Percentiles rank a stretch among this genome's conserved stretches.
Evolutionary conservation across 768 basidiomycete species (phyloP).

Genomic region (Russula olivacea): DNA sequence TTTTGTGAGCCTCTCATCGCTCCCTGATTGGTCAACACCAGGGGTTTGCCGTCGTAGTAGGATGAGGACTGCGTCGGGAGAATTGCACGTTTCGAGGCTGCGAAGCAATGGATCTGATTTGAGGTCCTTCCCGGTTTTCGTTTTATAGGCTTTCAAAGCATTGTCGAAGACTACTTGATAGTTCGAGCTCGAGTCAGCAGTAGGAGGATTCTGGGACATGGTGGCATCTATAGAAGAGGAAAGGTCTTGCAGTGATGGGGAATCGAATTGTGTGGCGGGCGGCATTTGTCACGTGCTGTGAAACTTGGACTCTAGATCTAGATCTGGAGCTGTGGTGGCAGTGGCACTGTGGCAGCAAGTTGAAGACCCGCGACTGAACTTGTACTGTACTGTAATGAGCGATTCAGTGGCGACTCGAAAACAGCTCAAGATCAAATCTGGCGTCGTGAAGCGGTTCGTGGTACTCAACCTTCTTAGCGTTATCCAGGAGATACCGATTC

Average conservation of each 20-base stretch:
- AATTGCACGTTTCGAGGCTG: not conserved
- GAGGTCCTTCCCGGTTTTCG: not conserved
- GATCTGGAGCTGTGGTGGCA: too few species aligned
- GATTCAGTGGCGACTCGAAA: constrained; percentile 46
- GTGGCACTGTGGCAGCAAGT: too few species aligned
- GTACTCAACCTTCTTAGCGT: not conserved
- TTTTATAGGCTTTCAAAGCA: not conserved
- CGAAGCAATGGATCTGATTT: not conserved
- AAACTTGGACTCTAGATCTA: too few species aligned
- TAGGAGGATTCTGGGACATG: too few species aligned
- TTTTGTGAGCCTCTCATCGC: not conserved
- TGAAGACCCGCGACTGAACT: too few species aligned
- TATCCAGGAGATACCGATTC: not conserved
- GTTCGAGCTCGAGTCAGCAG: not conserved
- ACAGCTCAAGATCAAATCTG: constrained; percentile 75
- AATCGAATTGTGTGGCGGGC: too few species aligned
- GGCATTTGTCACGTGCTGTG: too few species aligned
- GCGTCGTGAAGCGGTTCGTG: constrained; percentile 56
- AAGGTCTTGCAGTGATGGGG: too few species aligned
- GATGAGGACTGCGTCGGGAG: not conserved
- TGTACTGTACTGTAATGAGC: too few species aligned
- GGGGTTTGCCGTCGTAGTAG: not conserved
- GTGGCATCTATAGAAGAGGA: too few species aligned
- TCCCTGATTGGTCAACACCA: not conserved
- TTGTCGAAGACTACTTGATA: not conserved